Evolutionary conservation across 202 grass and related monocot species (phyloP), one percentile per base, ranked within the genome.

Genomic region (Musa balbisiana): DNA sequence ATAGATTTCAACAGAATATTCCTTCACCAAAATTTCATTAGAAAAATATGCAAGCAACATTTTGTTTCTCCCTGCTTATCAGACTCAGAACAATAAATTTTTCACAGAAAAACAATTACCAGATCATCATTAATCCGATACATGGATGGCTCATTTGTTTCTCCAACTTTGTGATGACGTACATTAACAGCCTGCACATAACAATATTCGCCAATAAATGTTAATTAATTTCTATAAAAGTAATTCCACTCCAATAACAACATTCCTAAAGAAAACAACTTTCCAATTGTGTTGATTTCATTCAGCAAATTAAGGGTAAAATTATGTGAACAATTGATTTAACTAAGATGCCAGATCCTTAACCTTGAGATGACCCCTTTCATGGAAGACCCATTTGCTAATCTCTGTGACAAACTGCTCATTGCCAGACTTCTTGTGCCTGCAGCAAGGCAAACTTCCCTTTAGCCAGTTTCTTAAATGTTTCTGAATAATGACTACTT

Each of bases 331-430:
- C 0, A 43, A 51, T 10, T 59, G 10, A 51, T 49, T 43, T 63
- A 62, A 10, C 11, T 23, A 52, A 29, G 51, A 19, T 71, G 74
- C 29, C 15, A 77, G 69, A 78, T 78, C 23, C 25, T 78, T 77
- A 53, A 97, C 94, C 96, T 99, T 99, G 11, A 99, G 87, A 90
- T 99, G 89, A 3, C 96, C 96, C 80, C 96, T 99, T 82, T 92
- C 91, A 75, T 95, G 91, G 83, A 99, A 99, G 73, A 99, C 84
- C 96, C 96, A 99, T 92, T 99, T 99, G 80, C 91, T 91, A 0
- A 87, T 93, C 78, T 99, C 96, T 59, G 89, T 88, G 68, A 95
- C 91, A 87, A 95, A 92, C 73, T 90, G 96, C 73, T 99, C 89
- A 77, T 99, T 99, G 76, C 96, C 96, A 64, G 81, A 84, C 80